A percentile compares a stretch with the other conserved stretches of the same genome.
Evolutionary conservation across 495 filamentous ascomycete species (phyloP).

Genomic region (Aspergillus ostianus): DNA sequence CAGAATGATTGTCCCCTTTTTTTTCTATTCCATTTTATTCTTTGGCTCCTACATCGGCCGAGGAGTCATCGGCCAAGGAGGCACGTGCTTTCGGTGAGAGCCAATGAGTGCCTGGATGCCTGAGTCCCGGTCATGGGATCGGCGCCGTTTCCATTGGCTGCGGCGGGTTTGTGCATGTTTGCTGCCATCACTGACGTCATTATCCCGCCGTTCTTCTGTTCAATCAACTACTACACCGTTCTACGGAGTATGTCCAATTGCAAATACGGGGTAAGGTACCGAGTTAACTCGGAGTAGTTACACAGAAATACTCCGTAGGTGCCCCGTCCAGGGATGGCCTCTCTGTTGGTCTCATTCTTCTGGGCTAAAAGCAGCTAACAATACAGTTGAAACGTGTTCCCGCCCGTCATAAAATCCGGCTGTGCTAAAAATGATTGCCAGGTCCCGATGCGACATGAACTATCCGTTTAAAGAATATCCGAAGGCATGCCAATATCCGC

Average conservation of each 20-base stretch:
- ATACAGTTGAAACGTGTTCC: too few species aligned
- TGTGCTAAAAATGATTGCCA: background rate
- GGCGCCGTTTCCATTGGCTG: background rate
- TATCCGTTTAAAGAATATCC: too few species aligned
- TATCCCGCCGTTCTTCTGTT: too few species aligned
- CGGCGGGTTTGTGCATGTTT: background rate
- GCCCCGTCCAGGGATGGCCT: background rate
- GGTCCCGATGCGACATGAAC: too few species aligned
- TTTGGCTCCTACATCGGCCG: background rate
- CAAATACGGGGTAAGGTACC: too few species aligned
- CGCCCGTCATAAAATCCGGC: too few species aligned
- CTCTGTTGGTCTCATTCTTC: background rate
- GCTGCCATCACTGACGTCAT: constrained; percentile 22
- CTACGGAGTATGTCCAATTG: too few species aligned
- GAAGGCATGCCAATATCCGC: background rate
- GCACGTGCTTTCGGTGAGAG: background rate
- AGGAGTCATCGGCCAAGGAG: background rate
- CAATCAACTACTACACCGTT: too few species aligned
- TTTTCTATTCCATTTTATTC: background rate
- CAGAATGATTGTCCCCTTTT: background rate
- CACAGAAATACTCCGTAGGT: too few species aligned
- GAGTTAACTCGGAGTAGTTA: too few species aligned
- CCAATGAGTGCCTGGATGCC: background rate
- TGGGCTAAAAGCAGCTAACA: too few species aligned
- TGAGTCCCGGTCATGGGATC: background rate